Base-by-base conservation (phyloP, 768 basidiomycete genomes). In the Boletus huronensis region DNA sequence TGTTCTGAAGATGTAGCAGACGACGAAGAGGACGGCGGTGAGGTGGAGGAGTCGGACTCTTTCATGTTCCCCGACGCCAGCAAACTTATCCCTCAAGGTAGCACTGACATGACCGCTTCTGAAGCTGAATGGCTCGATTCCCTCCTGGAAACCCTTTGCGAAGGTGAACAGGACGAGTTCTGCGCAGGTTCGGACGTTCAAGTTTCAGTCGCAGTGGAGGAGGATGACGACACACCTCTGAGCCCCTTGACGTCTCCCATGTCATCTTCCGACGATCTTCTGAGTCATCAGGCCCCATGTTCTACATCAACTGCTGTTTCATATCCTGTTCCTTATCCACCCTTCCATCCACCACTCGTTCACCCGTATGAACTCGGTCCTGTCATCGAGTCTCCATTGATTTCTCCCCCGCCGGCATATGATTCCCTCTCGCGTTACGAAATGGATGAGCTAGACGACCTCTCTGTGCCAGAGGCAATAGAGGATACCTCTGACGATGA, bases 401-500 rank as follows among this genome's bases (percentile, higher is more conserved):
- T 74, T 54, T 74, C 79, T 60, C 54, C 59, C 35, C 60, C 65
- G 16, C 59, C 66, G 23, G 64, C 66, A 56, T 75, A 72, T 74
- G 79, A 82, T 65, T 77, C 85, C 43, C 76, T 87, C 42, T 83
- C 88, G 52, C 87, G 85, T 61, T 79, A 78, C 64, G 77, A 82
- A 55, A 66, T 69, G 62, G 82, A 86, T 71, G 83, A 87, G 71
- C 64, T 81, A 59, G 87, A 87, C 62, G 85, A 86, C 64, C 77
- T 83, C 31, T 75, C 85, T 28, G 81, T 90, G 40, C 88, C 87
- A 41, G 89, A 90, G 64, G 83, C 87, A 39, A 87, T 90, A 77
- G 88, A 90, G 69, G 89, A 91, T 70, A 82, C 79, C 35, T 91
- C 89, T 42, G 90, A 91, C 73, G 89, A 91, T 74, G 90, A 90